These are phyloP conservation scores for Erodium texanum DNA, from an alignment of 441 rosid species.

Conservation along the genomic window DNA sequence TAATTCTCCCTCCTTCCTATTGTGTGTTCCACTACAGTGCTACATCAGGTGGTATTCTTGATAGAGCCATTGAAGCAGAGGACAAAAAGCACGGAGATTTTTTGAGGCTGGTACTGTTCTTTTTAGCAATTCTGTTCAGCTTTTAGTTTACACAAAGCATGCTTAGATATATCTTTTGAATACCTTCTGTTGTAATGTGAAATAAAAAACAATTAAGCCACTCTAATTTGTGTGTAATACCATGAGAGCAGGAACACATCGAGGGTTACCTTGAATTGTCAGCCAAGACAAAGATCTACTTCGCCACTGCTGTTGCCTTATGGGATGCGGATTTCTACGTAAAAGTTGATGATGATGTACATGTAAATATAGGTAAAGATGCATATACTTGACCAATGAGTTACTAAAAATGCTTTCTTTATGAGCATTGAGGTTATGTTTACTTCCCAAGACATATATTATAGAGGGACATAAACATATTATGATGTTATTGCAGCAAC, in stretches of 20 bases:
- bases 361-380: slow-evolving; percentile 72
- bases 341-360: slow-evolving; percentile 89
- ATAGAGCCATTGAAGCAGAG: slow-evolving; percentile 89
- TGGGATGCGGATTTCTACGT: slow-evolving; percentile 94
- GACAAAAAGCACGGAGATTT: slow-evolving; percentile 77
- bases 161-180: not conserved
- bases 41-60: slow-evolving; percentile 82
- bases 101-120: slow-evolving; percentile 61
- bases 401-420: not conserved
- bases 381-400: not conserved
- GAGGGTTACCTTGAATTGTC: slow-evolving; percentile 92
- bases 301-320: slow-evolving; percentile 64
- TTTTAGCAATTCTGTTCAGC: slow-evolving; percentile 1
- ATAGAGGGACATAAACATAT: not conserved
- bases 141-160: slow-evolving; percentile 5
- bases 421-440: not conserved
- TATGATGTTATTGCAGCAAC: slow-evolving; percentile 39
- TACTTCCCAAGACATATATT: not conserved
- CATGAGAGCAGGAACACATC: slow-evolving; percentile 58
- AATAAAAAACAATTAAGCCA: not conserved
- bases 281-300: slow-evolving; percentile 74
- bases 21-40: slow-evolving; percentile 31
- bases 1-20: not conserved
- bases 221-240: slow-evolving; percentile 4
- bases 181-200: not conserved